Base-by-base conservation (phyloP, 176 grass and related monocot genomes). In the Microstegium vimineum region DNA sequence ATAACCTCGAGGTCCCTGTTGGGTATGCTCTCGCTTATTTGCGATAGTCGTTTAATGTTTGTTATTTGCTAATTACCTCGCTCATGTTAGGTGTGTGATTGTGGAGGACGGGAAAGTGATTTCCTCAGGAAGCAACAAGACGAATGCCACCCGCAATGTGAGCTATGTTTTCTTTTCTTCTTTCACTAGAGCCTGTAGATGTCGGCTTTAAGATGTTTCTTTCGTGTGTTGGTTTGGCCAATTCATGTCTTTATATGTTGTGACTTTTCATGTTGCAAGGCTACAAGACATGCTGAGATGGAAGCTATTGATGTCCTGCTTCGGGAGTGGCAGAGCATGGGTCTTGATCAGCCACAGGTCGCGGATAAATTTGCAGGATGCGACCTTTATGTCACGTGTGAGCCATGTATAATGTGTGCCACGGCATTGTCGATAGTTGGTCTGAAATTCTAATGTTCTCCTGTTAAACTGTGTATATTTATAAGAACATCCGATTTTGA, bases 211-310 rank as follows among this genome's bases (percentile, higher is more conserved):
- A 49, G 35, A 49, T 64, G 14, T 66, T 84, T 45, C 10, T 32
- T 47, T 34, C 45, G 22, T 74, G 33, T 36, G 80, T 28, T 59
- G 3, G 69, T 66, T 42, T 27, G 8, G 18, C n/a, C 78, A 34
- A 79, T 49, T 62, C 15, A 49, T 69, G 45, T 46, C 5, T 30
- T 66, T 57, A 37, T n/a, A n/a, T 30, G 18, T 47, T 87, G 47
- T 69, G 18, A 49, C 4, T 41, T 63, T 69, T 5, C 10, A 40
- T 66, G 64, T 31, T 79, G 22, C 80, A 74, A 99, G 96, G 93
- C 93, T 88, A 93, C 96, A 8, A 91, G 96, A 67, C 96, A 99
- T 90, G 96, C 96, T 70, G 96, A 99, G 88, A 95, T 95, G 91
- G 93, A 99, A 93, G 93, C 91, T 10, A 94, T 91, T 34, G 93